Evolutionary conservation across 2,329 filamentous ascomycete species (phyloP).

Genomic region (Mollisia scopiformis): DNA sequence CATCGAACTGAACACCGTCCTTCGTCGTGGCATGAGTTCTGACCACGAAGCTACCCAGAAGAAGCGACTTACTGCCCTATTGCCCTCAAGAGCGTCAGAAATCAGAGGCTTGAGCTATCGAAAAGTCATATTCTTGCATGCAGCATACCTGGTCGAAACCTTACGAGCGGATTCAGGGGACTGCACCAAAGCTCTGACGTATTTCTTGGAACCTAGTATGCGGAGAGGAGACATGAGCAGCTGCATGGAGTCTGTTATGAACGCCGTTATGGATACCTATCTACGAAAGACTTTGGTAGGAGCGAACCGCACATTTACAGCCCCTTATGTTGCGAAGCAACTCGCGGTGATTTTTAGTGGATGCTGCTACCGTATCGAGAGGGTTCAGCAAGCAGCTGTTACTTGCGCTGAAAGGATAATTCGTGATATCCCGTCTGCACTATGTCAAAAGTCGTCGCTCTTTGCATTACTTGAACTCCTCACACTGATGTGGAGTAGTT

Average conservation of each 20-base stretch:
- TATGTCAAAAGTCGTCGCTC: constrained; percentile 87
- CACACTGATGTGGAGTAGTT: constrained; percentile 93
- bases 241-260: constrained; percentile 65
- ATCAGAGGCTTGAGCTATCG: constrained; percentile 85
- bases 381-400: constrained; percentile 86
- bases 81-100: constrained; percentile 77
- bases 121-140: constrained; percentile 89
- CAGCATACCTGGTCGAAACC: constrained; percentile 86
- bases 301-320: constrained; percentile 77
- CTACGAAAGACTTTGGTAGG: constrained; percentile 74
- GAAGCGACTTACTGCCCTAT: constrained; percentile 70
- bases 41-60: constrained; percentile 82
- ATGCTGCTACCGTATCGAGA: constrained; percentile 91
- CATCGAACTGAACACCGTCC: constrained; percentile 92
- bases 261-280: constrained; percentile 79
- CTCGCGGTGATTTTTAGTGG: constrained; percentile 82
- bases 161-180: constrained; percentile 85
- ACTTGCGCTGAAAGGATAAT: constrained; percentile 86
- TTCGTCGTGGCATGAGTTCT: constrained; percentile 82
- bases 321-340: constrained; percentile 86
- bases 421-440: constrained; percentile 78
- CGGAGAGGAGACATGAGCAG: constrained; percentile 63
- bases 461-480: constrained; percentile 92
- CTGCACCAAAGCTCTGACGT: constrained; percentile 85
- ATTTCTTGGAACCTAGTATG: constrained; percentile 93